Evolutionary conservation across 2,329 filamentous ascomycete genomes (phyloP), one percentile per base, ranked within the genome.

Genomic region (Aspergillus hiratsukae): DNA sequence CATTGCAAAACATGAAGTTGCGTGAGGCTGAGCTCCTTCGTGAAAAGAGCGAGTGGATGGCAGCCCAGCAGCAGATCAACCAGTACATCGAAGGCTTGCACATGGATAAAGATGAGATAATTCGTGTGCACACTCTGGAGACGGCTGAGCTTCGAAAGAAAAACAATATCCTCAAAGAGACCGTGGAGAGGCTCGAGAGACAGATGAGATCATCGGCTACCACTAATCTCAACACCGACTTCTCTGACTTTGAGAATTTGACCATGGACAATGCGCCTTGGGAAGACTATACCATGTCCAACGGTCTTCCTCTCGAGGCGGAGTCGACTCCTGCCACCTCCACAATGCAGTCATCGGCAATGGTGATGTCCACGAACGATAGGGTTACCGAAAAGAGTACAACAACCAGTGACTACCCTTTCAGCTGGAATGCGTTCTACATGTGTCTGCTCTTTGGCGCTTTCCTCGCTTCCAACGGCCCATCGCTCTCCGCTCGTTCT

Each of bases 391-490:
- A 73, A 49, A 76, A 73, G 60, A 63, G 23, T 23, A 14, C 69
- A 46, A 73, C 79, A 53, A 80, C 81, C 78, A 80, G 87, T 59
- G 87, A 90, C 64, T 89, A 92, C 67, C 90, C 91, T 52, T 78
- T 78, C 68, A 78, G 76, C 69, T 79, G 76, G 76, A 78, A 79
- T 85, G 90, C 67, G 78, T 97, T 67, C 82, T 97, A 73, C 88
- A 96, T 97, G 91, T 89, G 97, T 65, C 89, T 99, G 70, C 88
- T 99, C 54, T 92, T 96, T 62, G 94, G 94, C 70, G 94, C 94
- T 53, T 96, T 97, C 71, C 91, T 97, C 66, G 88, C 94, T 60
- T 97, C 93, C 31, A 95, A 92, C 76, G 86, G 86, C 64, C 84
- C 86, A 48, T 81, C 87, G 21, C 78, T 83, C n/a, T 65, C 75